Base-by-base conservation (phyloP, 768 basidiomycete genomes). In the Lentinula sp. region DNA sequence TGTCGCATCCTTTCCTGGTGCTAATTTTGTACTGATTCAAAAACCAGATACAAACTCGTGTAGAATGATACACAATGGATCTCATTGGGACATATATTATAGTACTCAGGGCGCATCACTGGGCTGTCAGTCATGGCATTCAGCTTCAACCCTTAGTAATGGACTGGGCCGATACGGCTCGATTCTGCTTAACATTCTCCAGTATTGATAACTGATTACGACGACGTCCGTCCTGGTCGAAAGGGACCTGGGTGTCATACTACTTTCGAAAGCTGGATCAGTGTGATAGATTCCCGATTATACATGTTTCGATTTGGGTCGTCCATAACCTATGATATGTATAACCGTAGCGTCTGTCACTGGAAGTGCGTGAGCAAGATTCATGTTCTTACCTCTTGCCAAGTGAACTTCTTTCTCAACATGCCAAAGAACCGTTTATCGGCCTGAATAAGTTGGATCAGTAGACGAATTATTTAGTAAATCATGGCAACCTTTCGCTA, bases 361-460 rank as follows among this genome's bases (percentile, higher is more conserved):
- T 40, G 6, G 15, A 21, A 54, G 43, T 9, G 4, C n/a, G 50
- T 48, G 5, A 16, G 39, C 32, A 31, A 59, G 28, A 32, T 7
- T 37, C 53, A 42, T 15, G 50, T 39, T 54, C 74, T 57, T 70
- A 86, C 89, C 74, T 87, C 82, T 64, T 70, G 72, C 89, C 91
- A 92, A 5, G 70, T 77, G 70, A 95, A 95, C 57, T 84, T 76
- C 66, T 89, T 94, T 70, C 82, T 91, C 62, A 95, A 76, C 66
- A 94, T 70, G 0, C 76, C 69, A 70, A 96, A 96, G 74, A 96
- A 95, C 1, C 89, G 84, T 68, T 86, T 93, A 70, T 96, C 94
- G 0, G 92, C 94, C 93, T 94, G 62, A 61, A 37, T 45, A 31
- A 40, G 60, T 18, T 50, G 62, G 6, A 28, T 15, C 56, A 65